Conservation (phyloP, 2,329 filamentous ascomycete genomes). For the Nemania serpens region DNA sequence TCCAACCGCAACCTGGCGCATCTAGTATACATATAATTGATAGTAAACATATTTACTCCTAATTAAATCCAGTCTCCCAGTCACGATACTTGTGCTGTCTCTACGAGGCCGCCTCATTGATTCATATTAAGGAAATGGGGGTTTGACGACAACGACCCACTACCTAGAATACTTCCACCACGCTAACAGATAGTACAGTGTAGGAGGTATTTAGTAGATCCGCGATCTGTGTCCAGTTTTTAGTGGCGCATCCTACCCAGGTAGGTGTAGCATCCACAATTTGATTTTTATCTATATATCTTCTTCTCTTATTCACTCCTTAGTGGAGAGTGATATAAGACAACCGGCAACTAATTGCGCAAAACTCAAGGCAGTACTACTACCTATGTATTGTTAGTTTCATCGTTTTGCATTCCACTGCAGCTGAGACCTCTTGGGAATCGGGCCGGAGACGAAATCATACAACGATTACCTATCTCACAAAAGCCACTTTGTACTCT, state of each 20-base stretch:
- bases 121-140: neutral
- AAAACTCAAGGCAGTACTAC: neutral
- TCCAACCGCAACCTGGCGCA: neutral
- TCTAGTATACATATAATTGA: neutral
- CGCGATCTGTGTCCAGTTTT: slow-evolving; percentile 15
- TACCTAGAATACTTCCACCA: neutral
- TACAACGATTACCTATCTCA: neutral
- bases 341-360: neutral
- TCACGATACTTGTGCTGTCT: too few relatives aligned
- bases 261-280: slow-evolving; percentile 20
- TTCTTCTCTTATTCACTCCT: neutral
- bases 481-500: neutral
- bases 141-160: neutral
- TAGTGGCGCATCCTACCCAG: neutral
- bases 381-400: neutral
- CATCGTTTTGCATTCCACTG: neutral
- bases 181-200: neutral
- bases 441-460: neutral
- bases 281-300: slow-evolving; percentile 6
- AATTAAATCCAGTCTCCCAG: too few relatives aligned
- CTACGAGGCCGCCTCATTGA: neutral
- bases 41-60: too few relatives aligned
- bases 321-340: neutral
- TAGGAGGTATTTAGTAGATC: slow-evolving; percentile 12
- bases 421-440: neutral